Base-by-base conservation (phyloP, 306 rosid species). In the Cicer arietinum region DNA sequence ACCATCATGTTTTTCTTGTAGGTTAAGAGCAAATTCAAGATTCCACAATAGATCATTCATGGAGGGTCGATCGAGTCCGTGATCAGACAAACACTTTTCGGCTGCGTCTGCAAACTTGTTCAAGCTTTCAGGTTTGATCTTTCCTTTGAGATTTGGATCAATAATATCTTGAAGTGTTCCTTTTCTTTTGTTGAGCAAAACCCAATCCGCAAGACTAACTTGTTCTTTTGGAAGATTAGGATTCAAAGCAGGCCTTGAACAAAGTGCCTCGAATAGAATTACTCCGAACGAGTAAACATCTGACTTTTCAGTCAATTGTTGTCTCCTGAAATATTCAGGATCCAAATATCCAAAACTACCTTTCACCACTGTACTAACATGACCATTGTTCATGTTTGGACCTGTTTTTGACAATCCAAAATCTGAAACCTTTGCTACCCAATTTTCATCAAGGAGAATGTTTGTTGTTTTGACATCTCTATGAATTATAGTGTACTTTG, bases 321-420 rank as follows among this genome's bases (percentile, higher is more conserved):
- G 90, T 20, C 90, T 87, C 14, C 90, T 84, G 71, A 87, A 87
- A 74, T 87, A 84, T 70, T 87, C 86, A 37, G 90, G 90, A 51
- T 87, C 88, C 73, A 87, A 70, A 50, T 87, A 87, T 18, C 90
- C 90, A 53, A 87, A 87, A 62, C 90, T 87, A 58, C 90, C 90
- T 67, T 87, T 87, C 16, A 87, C 90, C 9, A 87, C 86, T 11
- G 86, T 87, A 65, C 81, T 87, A 47, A 87, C 86, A 69, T 87
- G 90, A 25, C 86, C 88, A 3, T 69, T 35, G 76, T 79, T 82
- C 88, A 82, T 73, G 45, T 81, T 67, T 65, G 88, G 90, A 73
- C 88, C 90, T 0, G 88, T 87, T 84, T 87, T 87, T 4, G 86
- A 84, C 42, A 87, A 71, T 2, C 90, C 90, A 10, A 87, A 87